Base-by-base conservation (phyloP, 805 yeast genomes). In the Candida manassasensis region DNA sequence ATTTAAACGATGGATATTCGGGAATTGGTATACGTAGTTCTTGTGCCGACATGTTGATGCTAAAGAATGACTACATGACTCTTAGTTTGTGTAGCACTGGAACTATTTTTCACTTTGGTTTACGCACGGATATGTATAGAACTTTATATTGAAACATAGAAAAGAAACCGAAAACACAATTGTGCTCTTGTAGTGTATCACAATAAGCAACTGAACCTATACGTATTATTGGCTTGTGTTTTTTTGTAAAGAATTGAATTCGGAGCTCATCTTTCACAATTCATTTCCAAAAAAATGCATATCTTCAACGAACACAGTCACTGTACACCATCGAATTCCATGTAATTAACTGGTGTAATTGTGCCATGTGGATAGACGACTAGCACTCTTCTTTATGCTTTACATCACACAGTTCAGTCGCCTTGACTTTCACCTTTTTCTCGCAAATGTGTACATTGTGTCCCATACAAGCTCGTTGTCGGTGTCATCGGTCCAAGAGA, bases 1-100 rank as follows among this genome's bases (percentile, higher is more conserved):
- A 67, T 41, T 74, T 73, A 58, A 83, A 82, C 2, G 89, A 88
- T 6, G 93, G 93, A 40, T 77, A 84, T 17, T 74, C 71, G 13
- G 84, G 82, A 6, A 82, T 72, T 2, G 85, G 85, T 3, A 79
- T 60, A 21, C 13, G 27, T 6, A 24, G 27, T 11, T 24, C 27
- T n/a, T 24, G 27, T 8, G 9, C 27, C 6, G 27, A 7, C 27
- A 24, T 24, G 8, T 19, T 19, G 22, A 7, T 19, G 9, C 22
- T 19, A 19, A 10, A 7, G 7, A 19, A 7, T 19, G 7, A 10
- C 7, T 7, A 7, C 10, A 19, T 10, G 7, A 19, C 22, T 19
- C 22, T 19, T 19, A 10, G 22, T 19, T 19, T 19, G 22, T 10
- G 9, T 19, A 7, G 10, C 10, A 19, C 22, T 7, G 22, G 7